Evolutionary conservation across 257 asterid species (phyloP).

Genomic region (Solanum chiquidenum): DNA sequence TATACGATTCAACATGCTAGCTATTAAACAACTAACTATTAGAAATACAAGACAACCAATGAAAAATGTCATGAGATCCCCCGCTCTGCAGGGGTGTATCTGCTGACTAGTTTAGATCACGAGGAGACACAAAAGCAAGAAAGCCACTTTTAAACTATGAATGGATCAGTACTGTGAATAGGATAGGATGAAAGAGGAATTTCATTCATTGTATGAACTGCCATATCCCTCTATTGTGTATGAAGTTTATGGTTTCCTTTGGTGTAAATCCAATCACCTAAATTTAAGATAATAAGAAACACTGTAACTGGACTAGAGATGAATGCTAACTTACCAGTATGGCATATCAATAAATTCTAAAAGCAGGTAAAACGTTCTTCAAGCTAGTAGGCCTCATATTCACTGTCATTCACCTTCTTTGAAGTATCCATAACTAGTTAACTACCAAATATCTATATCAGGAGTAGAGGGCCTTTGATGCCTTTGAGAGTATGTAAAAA

Average conservation of each 20-base stretch:
- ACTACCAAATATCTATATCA: neutral
- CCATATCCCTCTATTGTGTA: neutral
- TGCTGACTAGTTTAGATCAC: conserved; percentile 8
- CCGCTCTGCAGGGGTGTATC: neutral
- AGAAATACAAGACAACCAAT: neutral
- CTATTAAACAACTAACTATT: neutral
- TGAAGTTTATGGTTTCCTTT: neutral
- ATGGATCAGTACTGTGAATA: neutral
- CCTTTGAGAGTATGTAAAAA: neutral
- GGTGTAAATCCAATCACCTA: neutral
- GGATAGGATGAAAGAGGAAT: neutral
- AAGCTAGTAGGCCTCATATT: neutral
- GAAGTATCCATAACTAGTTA: neutral
- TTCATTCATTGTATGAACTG: neutral
- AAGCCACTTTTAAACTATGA: neutral
- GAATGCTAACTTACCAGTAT: neutral
- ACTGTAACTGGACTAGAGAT: neutral
- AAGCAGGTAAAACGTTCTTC: neutral
- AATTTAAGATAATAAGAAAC: neutral
- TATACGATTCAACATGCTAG: neutral
- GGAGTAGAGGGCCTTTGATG: neutral
- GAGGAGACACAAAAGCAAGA: neutral
- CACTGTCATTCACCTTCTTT: neutral
- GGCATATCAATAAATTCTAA: neutral
- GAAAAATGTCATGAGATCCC: neutral